These are phyloP conservation scores for Fusarium sororula DNA, from an alignment of 2,329 filamentous ascomycete species.

Conservation along the genomic window DNA sequence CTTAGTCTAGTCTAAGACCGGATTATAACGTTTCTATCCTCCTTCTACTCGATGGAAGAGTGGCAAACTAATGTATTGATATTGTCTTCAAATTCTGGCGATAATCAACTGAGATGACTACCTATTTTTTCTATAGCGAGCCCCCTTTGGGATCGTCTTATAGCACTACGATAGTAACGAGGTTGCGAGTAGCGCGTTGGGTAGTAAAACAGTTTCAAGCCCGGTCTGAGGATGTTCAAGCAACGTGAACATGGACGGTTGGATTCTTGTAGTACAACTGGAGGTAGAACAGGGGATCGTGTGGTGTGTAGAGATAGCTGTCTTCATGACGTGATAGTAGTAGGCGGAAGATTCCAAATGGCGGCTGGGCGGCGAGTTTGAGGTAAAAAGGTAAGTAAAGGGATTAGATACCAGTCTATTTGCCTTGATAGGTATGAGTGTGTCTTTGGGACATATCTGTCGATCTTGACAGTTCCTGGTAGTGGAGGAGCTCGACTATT, in stretches of 20 bases:
- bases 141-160: too few relatives aligned
- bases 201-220: not conserved
- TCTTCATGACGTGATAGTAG: not conserved
- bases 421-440: not conserved
- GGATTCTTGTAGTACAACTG: not conserved
- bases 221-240: not conserved
- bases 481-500: not conserved
- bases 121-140: not conserved
- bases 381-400: not conserved
- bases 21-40: not conserved
- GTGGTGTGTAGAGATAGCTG: too few relatives aligned
- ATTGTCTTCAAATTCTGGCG: not conserved
- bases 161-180: not conserved
- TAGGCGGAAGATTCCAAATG: not conserved
- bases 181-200: not conserved
- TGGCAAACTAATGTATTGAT: not conserved
- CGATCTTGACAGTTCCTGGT: not conserved
- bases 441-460: not conserved
- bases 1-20: not conserved
- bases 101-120: not conserved
- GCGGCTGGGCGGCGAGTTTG: not conserved
- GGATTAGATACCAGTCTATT: not conserved
- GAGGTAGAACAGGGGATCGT: too few relatives aligned
- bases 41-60: not conserved
- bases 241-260: not conserved